Conservation (phyloP, 2,329 filamentous ascomycete genomes). For the Exophiala alcalophila region DNA sequence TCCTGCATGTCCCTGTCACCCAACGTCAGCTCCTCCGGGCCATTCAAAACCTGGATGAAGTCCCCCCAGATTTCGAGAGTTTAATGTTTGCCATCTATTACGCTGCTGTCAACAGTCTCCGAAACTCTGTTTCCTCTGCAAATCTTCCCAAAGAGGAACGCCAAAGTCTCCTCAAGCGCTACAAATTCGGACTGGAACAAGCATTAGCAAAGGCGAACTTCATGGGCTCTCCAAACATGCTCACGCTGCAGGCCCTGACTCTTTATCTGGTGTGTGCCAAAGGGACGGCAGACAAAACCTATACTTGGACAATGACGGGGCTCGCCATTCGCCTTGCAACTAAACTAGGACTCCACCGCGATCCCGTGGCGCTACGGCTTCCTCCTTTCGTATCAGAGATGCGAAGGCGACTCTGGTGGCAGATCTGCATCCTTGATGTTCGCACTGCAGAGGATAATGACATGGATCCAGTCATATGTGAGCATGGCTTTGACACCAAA, state of each 20-base stretch:
- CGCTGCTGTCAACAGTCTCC: constrained; percentile 52
- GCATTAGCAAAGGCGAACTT: constrained; percentile 61
- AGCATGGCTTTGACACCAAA: constrained; percentile 58
- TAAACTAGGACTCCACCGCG: constrained; percentile 33
- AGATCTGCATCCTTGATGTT: constrained; percentile 51
- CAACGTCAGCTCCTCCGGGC: constrained; percentile 50
- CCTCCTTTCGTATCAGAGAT: constrained; percentile 48
- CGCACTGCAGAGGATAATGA: constrained; percentile 62
- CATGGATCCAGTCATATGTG: constrained; percentile 57
- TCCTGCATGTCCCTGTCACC: constrained; percentile 56
- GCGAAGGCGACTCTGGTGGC: constrained; percentile 38
- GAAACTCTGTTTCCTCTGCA: constrained; percentile 39
- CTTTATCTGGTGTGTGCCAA: constrained; percentile 56
- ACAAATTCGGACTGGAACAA: constrained; percentile 61
- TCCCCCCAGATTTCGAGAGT: constrained; percentile 46
- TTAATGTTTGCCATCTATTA: constrained; percentile 63
- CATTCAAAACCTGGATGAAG: constrained; percentile 49
- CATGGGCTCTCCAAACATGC: constrained; percentile 58
- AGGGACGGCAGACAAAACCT: constrained; percentile 41
- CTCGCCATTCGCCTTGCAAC: constrained; percentile 41
- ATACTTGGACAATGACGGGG: constrained; percentile 42
- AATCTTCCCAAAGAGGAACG: constrained; percentile 52
- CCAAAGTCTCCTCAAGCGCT: constrained; percentile 48
- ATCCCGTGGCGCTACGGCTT: constrained; percentile 7
- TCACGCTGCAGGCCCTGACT: constrained; percentile 60